Base-by-base conservation (phyloP, 495 filamentous ascomycete genomes). In the Emericellopsis terricola region DNA sequence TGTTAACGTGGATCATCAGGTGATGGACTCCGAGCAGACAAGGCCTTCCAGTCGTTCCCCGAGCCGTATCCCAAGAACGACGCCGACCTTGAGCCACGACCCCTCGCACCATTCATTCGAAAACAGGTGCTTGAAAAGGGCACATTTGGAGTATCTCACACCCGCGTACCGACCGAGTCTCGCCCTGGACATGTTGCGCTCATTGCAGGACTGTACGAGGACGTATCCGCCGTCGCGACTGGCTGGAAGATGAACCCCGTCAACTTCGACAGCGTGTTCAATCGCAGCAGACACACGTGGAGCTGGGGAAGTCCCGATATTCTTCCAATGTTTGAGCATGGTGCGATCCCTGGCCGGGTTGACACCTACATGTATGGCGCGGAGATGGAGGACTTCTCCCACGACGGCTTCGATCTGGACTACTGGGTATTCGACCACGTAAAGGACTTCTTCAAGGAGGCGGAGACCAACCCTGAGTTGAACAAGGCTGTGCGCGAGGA, bases 231-330 rank as follows among this genome's bases (percentile, higher is more conserved):
- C 2, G 91, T 99, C 14, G 93, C 78, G 20, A 99, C 91, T 7
- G 91, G 91, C 10, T 99, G 91, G 91, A 96, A 96, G 55, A 55
- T 94, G 46, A 99, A 99, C 49, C 89, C 91, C 0, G 91, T 99
- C 41, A 81, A 94, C 50, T 99, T 99, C 47, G 91, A 99, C 59
- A 94, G 86, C 44, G 80, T 99, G 8, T 99, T 99, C 68, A 99
- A 99, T 49, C 74, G 79, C 37, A 94, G 86, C 48, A 61, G 79
- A 19, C 91, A 96, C 56, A 96, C 91, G 3, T 99, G 91, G 91
- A 87, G 83, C 52, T 99, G 91, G 91, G 89, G 91, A 6, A 94
- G 87, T 46, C 87, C 87, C 9, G 91, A 99, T 60, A 99, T 99
- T 46, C 58, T 96, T 33, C 81, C 74, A 8, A 99, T 99, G 91